These are phyloP conservation scores for Aspergillus fischeri DNA, from an alignment of 2,329 filamentous ascomycete species.

Conservation along the genomic window DNA sequence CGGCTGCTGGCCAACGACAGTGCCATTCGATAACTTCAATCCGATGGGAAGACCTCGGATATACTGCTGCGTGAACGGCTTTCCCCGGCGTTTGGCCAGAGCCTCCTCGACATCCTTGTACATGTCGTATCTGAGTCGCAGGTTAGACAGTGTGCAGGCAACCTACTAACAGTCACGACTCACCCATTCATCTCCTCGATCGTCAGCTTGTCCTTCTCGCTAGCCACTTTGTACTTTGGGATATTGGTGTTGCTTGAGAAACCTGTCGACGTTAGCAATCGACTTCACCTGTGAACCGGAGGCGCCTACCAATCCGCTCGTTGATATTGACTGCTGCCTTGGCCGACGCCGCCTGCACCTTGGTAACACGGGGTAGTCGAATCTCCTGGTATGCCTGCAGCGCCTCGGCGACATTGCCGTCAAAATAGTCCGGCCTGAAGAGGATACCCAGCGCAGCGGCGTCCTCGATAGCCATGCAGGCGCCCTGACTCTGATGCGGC, in stretches of 20 bases:
- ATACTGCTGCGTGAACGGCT: not conserved
- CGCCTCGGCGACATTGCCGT: conserved; percentile 46
- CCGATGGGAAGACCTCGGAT: not conserved
- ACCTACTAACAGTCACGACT: conserved; percentile 19
- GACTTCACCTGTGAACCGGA: not conserved
- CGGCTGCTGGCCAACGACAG: not conserved
- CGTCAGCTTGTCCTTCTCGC: conserved; percentile 58
- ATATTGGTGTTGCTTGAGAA: conserved; percentile 59
- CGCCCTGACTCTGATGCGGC: conserved; percentile 66
- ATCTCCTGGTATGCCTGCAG: conserved; percentile 52
- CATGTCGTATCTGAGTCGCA: conserved; percentile 52
- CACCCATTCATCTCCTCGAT: conserved; percentile 67
- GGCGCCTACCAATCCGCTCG: conserved; percentile 52
- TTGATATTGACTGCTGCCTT: conserved; percentile 60
- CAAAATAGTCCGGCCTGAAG: conserved; percentile 49
- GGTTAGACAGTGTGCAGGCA: not conserved
- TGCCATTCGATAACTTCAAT: not conserved
- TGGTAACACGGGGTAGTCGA: conserved; percentile 52
- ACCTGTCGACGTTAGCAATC: conserved; percentile 36
- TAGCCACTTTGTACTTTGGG: conserved; percentile 58
- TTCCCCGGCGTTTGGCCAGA: conserved; percentile 30
- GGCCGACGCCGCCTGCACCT: conserved; percentile 55
- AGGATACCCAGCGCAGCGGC: conserved; percentile 60
- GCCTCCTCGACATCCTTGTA: conserved; percentile 53
- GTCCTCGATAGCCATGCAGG: conserved; percentile 66